These are phyloP conservation scores for Trichoderma virens DNA, from an alignment of 495 filamentous ascomycete genomes.

Conservation along the genomic window DNA sequence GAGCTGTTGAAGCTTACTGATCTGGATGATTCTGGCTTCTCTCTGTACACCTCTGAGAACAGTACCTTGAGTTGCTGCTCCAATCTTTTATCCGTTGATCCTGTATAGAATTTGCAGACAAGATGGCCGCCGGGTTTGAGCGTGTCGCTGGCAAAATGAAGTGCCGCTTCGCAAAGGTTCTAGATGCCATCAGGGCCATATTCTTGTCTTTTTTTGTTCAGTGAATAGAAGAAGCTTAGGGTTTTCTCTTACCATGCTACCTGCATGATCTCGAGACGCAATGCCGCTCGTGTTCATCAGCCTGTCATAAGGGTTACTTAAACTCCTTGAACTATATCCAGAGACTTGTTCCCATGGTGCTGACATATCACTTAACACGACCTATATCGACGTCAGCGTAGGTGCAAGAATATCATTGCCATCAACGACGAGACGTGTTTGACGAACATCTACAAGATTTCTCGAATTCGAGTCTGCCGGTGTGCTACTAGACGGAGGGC, in stretches of 20 bases:
- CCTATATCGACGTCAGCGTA: constrained; percentile 18
- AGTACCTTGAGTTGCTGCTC: constrained; percentile 62
- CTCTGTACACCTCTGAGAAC: constrained; percentile 70
- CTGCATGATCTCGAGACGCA: constrained; percentile 76
- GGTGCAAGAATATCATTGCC: neutral
- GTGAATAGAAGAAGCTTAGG: neutral
- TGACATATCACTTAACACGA: constrained; percentile 98
- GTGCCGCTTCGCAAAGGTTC: constrained; percentile 83
- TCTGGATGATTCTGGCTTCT: constrained; percentile 86
- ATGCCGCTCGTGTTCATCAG: constrained; percentile 98
- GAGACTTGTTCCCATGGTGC: constrained; percentile 80
- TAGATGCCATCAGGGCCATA: constrained; percentile 27
- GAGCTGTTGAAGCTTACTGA: constrained; percentile 48
- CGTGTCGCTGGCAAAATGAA: constrained; percentile 75
- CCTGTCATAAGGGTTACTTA: constrained; percentile 91
- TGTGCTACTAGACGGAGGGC: neutral
- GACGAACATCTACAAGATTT: constrained; percentile 14
- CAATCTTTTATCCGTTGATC: constrained; percentile 70
- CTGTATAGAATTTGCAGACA: constrained; percentile 96
- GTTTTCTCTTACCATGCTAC: constrained; percentile 72
- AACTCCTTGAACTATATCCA: constrained; percentile 71
- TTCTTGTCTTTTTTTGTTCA: neutral
- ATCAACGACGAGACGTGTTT: neutral
- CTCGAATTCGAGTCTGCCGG: constrained; percentile 4
- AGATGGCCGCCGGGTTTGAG: constrained; percentile 79